Base-by-base conservation (phyloP, 768 basidiomycete genomes). In the Rhodosporidiobolus odoratus region DNA sequence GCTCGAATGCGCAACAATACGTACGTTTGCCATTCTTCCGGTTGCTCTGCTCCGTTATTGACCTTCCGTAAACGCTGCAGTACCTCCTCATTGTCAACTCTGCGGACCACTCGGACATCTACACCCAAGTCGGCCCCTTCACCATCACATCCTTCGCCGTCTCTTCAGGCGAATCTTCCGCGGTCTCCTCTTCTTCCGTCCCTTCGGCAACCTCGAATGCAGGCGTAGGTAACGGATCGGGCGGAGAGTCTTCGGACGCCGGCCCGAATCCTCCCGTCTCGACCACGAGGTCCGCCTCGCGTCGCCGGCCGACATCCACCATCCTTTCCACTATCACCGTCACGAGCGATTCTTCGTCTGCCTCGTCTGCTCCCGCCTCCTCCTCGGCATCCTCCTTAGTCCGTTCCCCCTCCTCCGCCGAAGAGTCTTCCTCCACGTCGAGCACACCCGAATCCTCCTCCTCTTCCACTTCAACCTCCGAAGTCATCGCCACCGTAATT, bases 11-110 rank as follows among this genome's bases (percentile, higher is more conserved):
- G 15, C 25, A 43, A 1, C 32, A 43, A 58, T 72, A 64, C 58
- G 71, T 72, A 16, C 41, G 71, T 23, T 23, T 0, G 5, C 19
- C 12, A 9, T 8, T 35, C 41, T 12, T 21, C 2, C 3, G 21
- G 16, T 2, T 4, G 10, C 9, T 10, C 48, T 25, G 17, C 12
- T 7, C 3, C n/a, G 6, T 6, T 5, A 25, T 56, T 62, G 10
- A 68, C 27, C 17, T 30, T n/a, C 17, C 9, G 4, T 27, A 16
- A 1, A 10, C 4, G 16, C 17, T 5, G 23, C 53, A 72, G 71
- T 47, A 52, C 25, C 40, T 72, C 32, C 60, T 57, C 3, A 72
- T 72, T 30, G 71, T 72, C 63, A 68, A 72, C 59, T 68, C 66
- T 13, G 47, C 54, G 27, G 43, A 61, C 27, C 52, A 50, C n/a